phyloP scores from a whole-genome alignment of 2,329 filamentous ascomycete species.

The Thelonectria discophora region DNA sequence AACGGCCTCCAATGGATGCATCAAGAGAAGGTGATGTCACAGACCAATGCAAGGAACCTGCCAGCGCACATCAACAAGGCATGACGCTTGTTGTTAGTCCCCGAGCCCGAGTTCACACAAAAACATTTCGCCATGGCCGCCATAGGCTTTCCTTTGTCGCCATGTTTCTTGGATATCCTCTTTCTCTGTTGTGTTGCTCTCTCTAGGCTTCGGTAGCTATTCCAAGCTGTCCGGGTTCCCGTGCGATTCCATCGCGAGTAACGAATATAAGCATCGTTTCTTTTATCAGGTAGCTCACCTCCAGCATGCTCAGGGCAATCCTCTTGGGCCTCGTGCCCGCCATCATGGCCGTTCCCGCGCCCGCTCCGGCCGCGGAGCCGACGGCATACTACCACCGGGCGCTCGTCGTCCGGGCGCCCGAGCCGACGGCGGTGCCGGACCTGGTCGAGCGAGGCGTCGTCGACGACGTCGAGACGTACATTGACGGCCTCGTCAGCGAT shows the following conservation, averaged over 20 bases:
- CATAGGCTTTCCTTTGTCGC: not conserved
- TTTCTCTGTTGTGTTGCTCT: not conserved
- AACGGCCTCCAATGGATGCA: slow-evolving; percentile 1
- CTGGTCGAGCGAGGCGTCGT: slow-evolving; percentile 47
- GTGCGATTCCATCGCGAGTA: not conserved
- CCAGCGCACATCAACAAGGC: slow-evolving; percentile 18
- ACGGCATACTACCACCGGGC: slow-evolving; percentile 24
- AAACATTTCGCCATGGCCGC: not conserved
- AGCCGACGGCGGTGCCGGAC: slow-evolving; percentile 37
- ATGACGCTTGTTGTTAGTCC: not conserved
- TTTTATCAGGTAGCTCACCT: not conserved
- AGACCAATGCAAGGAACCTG: slow-evolving; percentile 14
- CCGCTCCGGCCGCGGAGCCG: slow-evolving; percentile 35
- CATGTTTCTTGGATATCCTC: not conserved
- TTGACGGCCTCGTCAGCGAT: slow-evolving; percentile 58
- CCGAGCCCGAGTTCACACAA: not conserved
- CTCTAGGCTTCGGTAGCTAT: not conserved
- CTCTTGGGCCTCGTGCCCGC: slow-evolving; percentile 37
- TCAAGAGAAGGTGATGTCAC: slow-evolving; percentile 15
- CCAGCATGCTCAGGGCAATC: slow-evolving; percentile 31
- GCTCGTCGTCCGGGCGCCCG: slow-evolving; percentile 31
- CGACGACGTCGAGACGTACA: slow-evolving; percentile 58
- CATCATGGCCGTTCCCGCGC: slow-evolving; percentile 37
- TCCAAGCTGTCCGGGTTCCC: not conserved
- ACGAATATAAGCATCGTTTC: not conserved